These are phyloP conservation scores for Astrothelium subdiscretum DNA, from an alignment of 495 filamentous ascomycete genomes.

Conservation along the genomic window DNA sequence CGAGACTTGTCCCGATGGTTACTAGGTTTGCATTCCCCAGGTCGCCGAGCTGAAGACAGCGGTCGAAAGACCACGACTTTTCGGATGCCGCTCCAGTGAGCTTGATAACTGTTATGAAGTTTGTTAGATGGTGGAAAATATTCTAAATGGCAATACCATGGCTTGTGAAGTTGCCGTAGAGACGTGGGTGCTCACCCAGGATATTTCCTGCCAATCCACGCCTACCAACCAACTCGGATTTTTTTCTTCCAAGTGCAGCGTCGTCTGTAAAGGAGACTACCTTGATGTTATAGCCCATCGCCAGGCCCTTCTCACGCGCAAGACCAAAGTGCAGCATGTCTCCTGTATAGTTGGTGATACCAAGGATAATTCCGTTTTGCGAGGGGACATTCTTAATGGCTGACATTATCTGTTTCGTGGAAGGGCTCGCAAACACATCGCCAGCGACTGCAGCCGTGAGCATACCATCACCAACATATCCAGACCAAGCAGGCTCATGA, in stretches of 20 bases:
- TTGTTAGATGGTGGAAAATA: not conserved
- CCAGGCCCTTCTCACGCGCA: slow-evolving; percentile 49
- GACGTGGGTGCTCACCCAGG: slow-evolving; percentile 9
- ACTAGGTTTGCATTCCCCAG: slow-evolving; percentile 43
- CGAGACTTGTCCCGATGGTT: slow-evolving; percentile 47
- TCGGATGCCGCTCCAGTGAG: slow-evolving; percentile 25
- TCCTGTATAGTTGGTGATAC: slow-evolving; percentile 56
- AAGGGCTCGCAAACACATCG: slow-evolving; percentile 51
- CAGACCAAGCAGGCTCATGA: slow-evolving; percentile 54
- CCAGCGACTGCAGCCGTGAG: slow-evolving; percentile 48
- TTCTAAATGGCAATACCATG: not conserved
- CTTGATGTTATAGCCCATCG: slow-evolving; percentile 39
- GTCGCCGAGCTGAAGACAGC: slow-evolving; percentile 43
- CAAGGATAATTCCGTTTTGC: slow-evolving; percentile 46
- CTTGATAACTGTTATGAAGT: slow-evolving; percentile 22
- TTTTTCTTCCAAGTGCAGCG: slow-evolving; percentile 46
- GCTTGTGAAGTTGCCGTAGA: not conserved
- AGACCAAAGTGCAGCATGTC: slow-evolving; percentile 55
- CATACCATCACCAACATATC: slow-evolving; percentile 51
- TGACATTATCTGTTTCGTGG: slow-evolving; percentile 50
- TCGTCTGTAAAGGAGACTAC: slow-evolving; percentile 51
- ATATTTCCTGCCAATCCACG: slow-evolving; percentile 48
- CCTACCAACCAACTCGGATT: slow-evolving; percentile 42
- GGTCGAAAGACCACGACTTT: slow-evolving; percentile 35
- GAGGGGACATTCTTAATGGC: slow-evolving; percentile 45